Conservation (phyloP, 306 rosid genomes). For the Arachis stenosperma region DNA sequence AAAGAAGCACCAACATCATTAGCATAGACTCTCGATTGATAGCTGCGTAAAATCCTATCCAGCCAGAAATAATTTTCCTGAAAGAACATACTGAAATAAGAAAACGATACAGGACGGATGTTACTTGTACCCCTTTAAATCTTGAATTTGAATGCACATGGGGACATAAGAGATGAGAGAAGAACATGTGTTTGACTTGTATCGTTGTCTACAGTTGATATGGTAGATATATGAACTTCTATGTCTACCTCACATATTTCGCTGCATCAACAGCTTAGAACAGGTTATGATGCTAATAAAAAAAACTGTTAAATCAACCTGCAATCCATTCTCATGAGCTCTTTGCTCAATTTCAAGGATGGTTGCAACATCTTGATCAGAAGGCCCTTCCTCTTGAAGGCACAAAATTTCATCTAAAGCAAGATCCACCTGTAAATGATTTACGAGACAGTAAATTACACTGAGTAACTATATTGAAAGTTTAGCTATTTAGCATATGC, state of each 20-base stretch:
- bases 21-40: slow-evolving; percentile 88
- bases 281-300: slow-evolving; percentile 31
- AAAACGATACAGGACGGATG: slow-evolving; percentile 28
- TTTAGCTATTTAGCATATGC: slow-evolving; percentile 25
- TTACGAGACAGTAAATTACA: slow-evolving; percentile 39
- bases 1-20: slow-evolving; percentile 78
- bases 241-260: not conserved
- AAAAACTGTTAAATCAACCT: slow-evolving; percentile 55
- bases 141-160: slow-evolving; percentile 33
- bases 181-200: slow-evolving; percentile 7
- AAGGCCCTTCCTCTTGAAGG: slow-evolving; percentile 96
- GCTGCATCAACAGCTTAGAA: slow-evolving; percentile 22
- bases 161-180: slow-evolving; percentile 31
- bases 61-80: slow-evolving; percentile 98
- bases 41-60: slow-evolving; percentile 89
- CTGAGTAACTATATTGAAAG: slow-evolving; percentile 9
- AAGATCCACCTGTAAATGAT: slow-evolving; percentile 72
- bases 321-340: slow-evolving; percentile 96
- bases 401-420: slow-evolving; percentile 84
- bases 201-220: slow-evolving; percentile 24
- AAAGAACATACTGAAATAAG: slow-evolving; percentile 48
- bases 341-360: slow-evolving; percentile 95
- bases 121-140: slow-evolving; percentile 34
- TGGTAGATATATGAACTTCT: slow-evolving; percentile 17
- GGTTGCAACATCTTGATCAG: slow-evolving; percentile 77